A percentile compares a stretch with the other conserved stretches of the same genome.
phyloP scores from a whole-genome alignment of 371 early-diverging fungal species.

The Mucor circinelloides region DNA sequence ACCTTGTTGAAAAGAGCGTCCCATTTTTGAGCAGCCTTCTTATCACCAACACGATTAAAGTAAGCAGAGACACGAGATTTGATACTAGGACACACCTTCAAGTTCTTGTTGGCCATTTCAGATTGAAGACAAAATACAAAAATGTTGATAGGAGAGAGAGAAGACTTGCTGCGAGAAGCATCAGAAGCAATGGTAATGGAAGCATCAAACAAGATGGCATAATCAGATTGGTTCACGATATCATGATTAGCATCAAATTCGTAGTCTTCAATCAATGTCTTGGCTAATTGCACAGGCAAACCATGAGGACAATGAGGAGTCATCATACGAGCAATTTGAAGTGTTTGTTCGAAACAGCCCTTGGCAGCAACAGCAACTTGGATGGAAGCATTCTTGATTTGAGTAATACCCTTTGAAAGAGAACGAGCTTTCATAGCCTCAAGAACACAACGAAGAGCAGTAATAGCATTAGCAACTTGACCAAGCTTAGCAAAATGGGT shows the following conservation, averaged over 20 bases:
- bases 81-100: conserved; percentile 2
- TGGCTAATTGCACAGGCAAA: conserved; percentile 18
- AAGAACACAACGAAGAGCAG: conserved; percentile 26
- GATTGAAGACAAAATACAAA: conserved; percentile 16
- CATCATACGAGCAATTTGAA: conserved; percentile 22
- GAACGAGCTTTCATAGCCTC: conserved; percentile 34
- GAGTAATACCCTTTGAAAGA: conserved; percentile 25
- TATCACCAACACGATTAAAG: conserved; percentile 13
- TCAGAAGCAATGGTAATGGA: conserved; percentile 15
- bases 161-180: conserved; percentile 7
- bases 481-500: conserved; percentile 18
- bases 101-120: conserved; percentile 14
- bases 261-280: conserved; percentile 22
- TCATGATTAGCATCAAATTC: conserved; percentile 25
- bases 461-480: conserved; percentile 21
- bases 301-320: conserved; percentile 19
- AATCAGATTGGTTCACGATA: conserved; percentile 14
- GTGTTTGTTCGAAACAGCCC: conserved; percentile 11
- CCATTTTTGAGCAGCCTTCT: conserved; percentile 23
- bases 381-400: conserved; percentile 23
- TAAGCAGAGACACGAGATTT: conserved; percentile 18
- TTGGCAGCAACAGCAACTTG: conserved; percentile 10
- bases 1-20: conserved; percentile 21
- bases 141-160: conserved; percentile 14
- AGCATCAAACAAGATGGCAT: conserved; percentile 24